These are phyloP conservation scores for Helicostylum pulchrum DNA, from an alignment of 192 early-diverging fungal species.

Conservation along the genomic window DNA sequence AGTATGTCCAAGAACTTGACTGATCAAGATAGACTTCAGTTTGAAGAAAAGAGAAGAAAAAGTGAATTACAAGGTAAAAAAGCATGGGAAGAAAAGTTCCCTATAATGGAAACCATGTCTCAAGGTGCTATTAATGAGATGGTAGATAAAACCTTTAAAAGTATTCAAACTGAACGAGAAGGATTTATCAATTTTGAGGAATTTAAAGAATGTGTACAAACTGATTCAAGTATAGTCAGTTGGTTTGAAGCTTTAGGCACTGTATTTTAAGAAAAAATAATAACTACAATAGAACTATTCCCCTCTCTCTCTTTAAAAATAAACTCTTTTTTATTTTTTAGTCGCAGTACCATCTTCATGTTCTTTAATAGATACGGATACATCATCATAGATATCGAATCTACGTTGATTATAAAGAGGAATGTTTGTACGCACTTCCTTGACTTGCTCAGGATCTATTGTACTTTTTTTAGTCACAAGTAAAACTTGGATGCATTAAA, in stretches of 20 bases:
- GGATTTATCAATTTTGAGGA: slow-evolving; percentile 76
- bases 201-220: slow-evolving; percentile 74
- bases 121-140: slow-evolving; percentile 93
- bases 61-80: slow-evolving; percentile 9
- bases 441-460: slow-evolving; percentile 56
- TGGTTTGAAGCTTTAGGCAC: slow-evolving; percentile 93
- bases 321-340: slow-evolving; percentile 12
- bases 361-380: slow-evolving; percentile 34
- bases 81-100: slow-evolving; percentile 58
- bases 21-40: neutral
- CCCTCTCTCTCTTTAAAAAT: neutral
- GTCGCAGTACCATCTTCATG: slow-evolving; percentile 14
- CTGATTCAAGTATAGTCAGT: slow-evolving; percentile 75
- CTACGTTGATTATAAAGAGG: slow-evolving; percentile 80
- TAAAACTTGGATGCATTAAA: too few species aligned
- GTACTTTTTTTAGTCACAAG: too few species aligned
- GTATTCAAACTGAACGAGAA: slow-evolving; percentile 52
- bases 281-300: neutral
- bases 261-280: slow-evolving; percentile 50
- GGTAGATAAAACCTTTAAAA: slow-evolving; percentile 82
- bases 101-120: slow-evolving; percentile 89
- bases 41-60: neutral
- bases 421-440: slow-evolving; percentile 65
- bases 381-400: slow-evolving; percentile 88
- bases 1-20: neutral